Evolutionary conservation across 352 stramenopile species (phyloP).

Genomic region (Pythium insidiosum): DNA sequence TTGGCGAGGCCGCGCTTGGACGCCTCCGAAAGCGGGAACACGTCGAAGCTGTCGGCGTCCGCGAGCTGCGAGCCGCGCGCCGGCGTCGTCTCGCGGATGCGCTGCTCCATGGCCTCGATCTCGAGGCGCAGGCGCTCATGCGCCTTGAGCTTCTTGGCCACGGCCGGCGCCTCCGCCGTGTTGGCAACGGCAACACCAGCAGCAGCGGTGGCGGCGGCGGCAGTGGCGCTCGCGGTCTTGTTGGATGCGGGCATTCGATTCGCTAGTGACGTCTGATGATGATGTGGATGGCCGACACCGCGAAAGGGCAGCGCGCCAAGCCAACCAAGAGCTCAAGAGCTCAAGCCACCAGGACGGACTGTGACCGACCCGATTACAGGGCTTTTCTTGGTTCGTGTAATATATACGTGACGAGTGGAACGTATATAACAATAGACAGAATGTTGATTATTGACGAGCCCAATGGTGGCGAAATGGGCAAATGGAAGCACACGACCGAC

Average conservation of each 20-base stretch:
- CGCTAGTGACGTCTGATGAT: not conserved
- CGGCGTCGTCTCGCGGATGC: constrained; percentile 64
- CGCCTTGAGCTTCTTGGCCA: constrained; percentile 55
- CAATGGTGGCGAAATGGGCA: too few relatives aligned
- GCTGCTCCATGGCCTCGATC: constrained; percentile 47
- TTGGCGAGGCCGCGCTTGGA: constrained; percentile 57
- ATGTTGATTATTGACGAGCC: too few relatives aligned
- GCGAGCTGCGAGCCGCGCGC: constrained; percentile 72
- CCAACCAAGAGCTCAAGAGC: too few relatives aligned
- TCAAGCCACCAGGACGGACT: not conserved
- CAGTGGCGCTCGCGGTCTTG: too few relatives aligned
- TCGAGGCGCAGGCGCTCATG: constrained; percentile 69
- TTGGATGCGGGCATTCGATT: not conserved
- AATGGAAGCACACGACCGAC: too few relatives aligned
- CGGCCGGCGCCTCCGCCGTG: constrained; percentile 9
- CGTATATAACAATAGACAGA: too few relatives aligned
- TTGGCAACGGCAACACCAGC: not conserved
- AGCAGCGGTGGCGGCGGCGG: too few relatives aligned
- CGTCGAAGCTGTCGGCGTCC: constrained; percentile 71
- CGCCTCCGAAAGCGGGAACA: constrained; percentile 78
- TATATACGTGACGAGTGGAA: too few relatives aligned
- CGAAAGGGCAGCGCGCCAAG: constrained; percentile 1
- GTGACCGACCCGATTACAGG: not conserved
- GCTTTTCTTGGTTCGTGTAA: not conserved
- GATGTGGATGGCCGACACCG: not conserved